Evolutionary conservation across 768 basidiomycete genomes (phyloP), one percentile per base, ranked within the genome.

Genomic region (Pleurotus eryngii): DNA sequence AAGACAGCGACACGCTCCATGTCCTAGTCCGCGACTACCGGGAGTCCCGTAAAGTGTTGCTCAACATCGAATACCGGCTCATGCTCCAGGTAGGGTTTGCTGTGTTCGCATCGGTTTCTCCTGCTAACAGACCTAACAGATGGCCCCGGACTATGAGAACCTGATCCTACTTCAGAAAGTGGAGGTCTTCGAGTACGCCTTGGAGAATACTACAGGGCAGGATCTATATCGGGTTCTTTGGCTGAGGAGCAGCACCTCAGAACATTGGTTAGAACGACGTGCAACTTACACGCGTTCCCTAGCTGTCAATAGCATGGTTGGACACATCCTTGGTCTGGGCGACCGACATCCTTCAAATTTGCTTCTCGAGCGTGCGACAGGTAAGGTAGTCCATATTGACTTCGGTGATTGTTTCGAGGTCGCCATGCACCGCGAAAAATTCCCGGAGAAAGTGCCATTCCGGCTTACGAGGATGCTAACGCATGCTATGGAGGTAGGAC

Each of bases 401-500:
- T 95, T 93, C 62, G 97, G 97, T 50, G 97, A 99, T 69, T 99
- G 97, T 68, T 99, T 98, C 72, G 95, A 98, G 72, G 89, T 97
- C 43, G 95, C 95, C 17, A 96, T 96, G 90, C 90, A 92, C 64
- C 89, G 95, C 65, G 95, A 97, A 72, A 99, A 99, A 74, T 98
- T 95, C 79, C 97, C 97, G 0, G 97, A 99, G 74, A 95, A 90
- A 70, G 93, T 99, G 54, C 97, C 97, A 0, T 99, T 99, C 87
- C 85, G 97, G 39, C 79, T 99, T 60, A 99, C 97, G 8, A 81
- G 97, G 63, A 99, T 99, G 97, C 81, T 99, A 53, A 96, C 94
- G 9, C 92, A 97, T 68, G 97, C 97, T 11, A 99, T 99, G 97
- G 97, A 99, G 83, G 95, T 92, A 63, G 63, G 81, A 66, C 30